These are phyloP conservation scores for Phialocephala subalpina DNA, from an alignment of 2,329 filamentous ascomycete genomes.

Conservation along the genomic window DNA sequence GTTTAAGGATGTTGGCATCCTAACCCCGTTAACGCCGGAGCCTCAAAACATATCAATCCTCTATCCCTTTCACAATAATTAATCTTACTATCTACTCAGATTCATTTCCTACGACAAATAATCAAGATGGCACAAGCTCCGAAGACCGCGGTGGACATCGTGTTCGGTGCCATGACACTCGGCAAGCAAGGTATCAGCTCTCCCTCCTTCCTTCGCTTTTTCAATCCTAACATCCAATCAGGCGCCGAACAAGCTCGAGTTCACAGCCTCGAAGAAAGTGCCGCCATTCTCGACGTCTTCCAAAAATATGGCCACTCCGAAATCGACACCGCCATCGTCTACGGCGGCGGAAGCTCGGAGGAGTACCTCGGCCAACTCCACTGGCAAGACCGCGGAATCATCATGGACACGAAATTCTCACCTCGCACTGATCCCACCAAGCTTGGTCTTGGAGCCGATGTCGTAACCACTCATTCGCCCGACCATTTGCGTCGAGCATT, in stretches of 20 bases:
- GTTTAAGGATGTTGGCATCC: not conserved
- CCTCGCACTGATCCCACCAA: conserved; percentile 21
- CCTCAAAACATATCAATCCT: not conserved
- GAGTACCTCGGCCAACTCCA: conserved; percentile 64
- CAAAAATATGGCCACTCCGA: conserved; percentile 74
- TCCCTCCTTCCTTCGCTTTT: not conserved
- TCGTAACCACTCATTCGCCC: conserved; percentile 51
- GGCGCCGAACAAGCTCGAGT: conserved; percentile 43
- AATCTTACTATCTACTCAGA: not conserved
- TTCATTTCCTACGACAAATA: not conserved
- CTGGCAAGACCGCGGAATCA: conserved; percentile 67
- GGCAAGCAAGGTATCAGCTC: conserved; percentile 19
- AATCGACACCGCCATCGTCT: conserved; percentile 73
- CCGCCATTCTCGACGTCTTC: conserved; percentile 64
- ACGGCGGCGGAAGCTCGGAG: conserved; percentile 71
- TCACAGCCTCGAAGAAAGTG: conserved; percentile 56
- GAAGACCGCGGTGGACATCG: conserved; percentile 17
- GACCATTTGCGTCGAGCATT: conserved; percentile 57
- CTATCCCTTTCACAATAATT: not conserved
- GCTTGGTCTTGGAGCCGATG: not conserved
- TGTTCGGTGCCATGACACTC: conserved; percentile 38
- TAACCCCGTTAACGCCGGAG: not conserved
- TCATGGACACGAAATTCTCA: conserved; percentile 64
- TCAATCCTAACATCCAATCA: conserved; percentile 6
- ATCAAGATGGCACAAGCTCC: not conserved